Evolutionary conservation across 306 rosid species (phyloP), one percentile per base, ranked within the genome.

Genomic region (Vigna reflexopilosa): DNA sequence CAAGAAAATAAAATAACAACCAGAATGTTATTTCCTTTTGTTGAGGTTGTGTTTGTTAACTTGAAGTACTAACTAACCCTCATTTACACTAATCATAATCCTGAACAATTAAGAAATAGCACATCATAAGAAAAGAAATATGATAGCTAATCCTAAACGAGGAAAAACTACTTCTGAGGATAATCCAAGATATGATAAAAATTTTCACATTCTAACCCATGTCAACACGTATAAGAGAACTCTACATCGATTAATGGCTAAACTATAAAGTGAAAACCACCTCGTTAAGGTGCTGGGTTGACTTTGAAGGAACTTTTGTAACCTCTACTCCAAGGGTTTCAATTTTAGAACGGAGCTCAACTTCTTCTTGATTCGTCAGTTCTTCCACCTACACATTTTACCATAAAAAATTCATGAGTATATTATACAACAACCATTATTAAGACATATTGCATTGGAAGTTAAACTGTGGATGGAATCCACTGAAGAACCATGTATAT

Each of bases 301-400:
- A 88, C 75, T 85, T 86, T 55, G 91, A 81, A 15, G 98, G 98
- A 83, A 94, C 90, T 85, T 94, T 94, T 48, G 95, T 87, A 59
- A 94, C 93, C 86, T 94, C 97, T 76, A 92, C 83, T 65, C 97
- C 97, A 47, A 94, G 92, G 77, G 97, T 97, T 87, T 94, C 97
- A 58, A 94, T 94, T 83, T 94, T 92, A 30, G 97, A 88, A 24
- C 96, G 95, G 79, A 94, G 71, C 63, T 94, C 97, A 70, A 93
- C 97, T 87, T 94, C 98, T 84, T 94, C 97, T 86, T 92, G 89
- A 68, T 94, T 94, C 20, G 95, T 89, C 70, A 92, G 69, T 75
- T 95, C 55, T 83, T 95, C 98, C 19, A 95, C 98, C 96, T 91
- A 81, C 65, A 67, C 32, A 82, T 45, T 54, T 74, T 78, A 76